Evolutionary conservation across 1,284 basidiomycete species (phyloP), one percentile per base, ranked within the genome.

Genomic region (Stygiomarasmius scandens): DNA sequence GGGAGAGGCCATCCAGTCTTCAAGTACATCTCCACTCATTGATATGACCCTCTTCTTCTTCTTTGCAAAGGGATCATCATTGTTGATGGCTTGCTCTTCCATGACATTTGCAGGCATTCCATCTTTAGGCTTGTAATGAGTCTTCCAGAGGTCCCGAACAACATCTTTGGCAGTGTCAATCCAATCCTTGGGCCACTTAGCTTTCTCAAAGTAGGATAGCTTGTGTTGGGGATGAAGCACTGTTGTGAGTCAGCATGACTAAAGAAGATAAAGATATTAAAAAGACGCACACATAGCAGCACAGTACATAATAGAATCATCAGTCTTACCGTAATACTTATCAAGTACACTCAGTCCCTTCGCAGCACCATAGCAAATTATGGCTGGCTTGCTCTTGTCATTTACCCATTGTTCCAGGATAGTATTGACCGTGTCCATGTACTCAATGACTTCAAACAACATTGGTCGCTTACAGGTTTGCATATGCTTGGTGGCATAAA

Each of bases 271-370:
- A 32, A 32, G 29, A 32, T 19, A 25, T 34, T 2, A 11, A 19
- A 24, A 57, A 27, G 29, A 62, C 60, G 16, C 48, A 63, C 62
- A 52, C 56, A 63, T 62, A 4, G 62, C 62, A n/a, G 29, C 29
- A 5, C 12, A 12, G 29, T 60, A 63, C 45, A 66, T 62, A 23
- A 59, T 55, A 0, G 56, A 61, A 14, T 64, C 58, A 53, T 66
- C 63, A 1, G 64, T 64, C 32, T 59, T 56, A 12, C 61, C 20
- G 56, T 64, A 66, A 43, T 66, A 66, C 44, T 63, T 66, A 52
- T 64, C 50, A 23, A 65, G 16, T 12, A 64, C 48, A 6, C 49
- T 54, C 8, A 54, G 24, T 2, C 45, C 61, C 10, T 54, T 52
- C 1, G 55, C 34, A 14, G 59, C 61, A 41, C 50, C 61, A 20